Conservation (phyloP, 2,329 filamentous ascomycete genomes). For the Pseudocercospora eumusae region DNA sequence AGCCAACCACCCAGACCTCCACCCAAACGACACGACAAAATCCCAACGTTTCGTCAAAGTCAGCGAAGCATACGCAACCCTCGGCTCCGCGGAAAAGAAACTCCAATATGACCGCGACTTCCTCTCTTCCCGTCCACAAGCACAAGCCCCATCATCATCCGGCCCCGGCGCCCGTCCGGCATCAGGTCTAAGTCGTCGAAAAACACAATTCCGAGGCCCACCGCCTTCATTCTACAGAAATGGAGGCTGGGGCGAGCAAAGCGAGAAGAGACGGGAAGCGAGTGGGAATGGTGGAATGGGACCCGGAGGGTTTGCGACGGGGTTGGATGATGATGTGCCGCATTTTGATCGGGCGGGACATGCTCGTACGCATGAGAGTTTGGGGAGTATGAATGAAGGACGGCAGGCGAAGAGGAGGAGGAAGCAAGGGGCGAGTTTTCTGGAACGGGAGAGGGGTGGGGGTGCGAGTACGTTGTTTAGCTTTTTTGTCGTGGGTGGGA, state of each 20-base stretch:
- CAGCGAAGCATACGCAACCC: slow-evolving; percentile 41
- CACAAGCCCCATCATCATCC: slow-evolving; percentile 35
- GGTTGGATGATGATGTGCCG: slow-evolving; percentile 58
- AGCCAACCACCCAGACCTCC: slow-evolving; percentile 86
- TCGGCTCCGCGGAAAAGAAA: slow-evolving; percentile 66
- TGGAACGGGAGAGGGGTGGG: slow-evolving; percentile 24
- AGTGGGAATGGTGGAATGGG: slow-evolving; percentile 27
- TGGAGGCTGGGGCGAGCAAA: slow-evolving; percentile 73
- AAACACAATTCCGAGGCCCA: slow-evolving; percentile 77
- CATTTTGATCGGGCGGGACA: slow-evolving; percentile 79
- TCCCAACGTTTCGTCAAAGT: slow-evolving; percentile 63
- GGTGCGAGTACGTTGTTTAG: slow-evolving; percentile 35
- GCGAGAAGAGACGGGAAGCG: slow-evolving; percentile 57
- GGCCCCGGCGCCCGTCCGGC: slow-evolving; percentile 72
- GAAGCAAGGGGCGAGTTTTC: slow-evolving; percentile 24
- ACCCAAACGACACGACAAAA: slow-evolving; percentile 72
- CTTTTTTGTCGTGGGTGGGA: slow-evolving; percentile 39
- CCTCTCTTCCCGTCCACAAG: slow-evolving; percentile 43
- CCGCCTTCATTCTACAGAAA: slow-evolving; percentile 85
- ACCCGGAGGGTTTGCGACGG: slow-evolving; percentile 61
- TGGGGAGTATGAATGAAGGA: slow-evolving; percentile 46
- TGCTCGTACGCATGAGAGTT: slow-evolving; percentile 66
- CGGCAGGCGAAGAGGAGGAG: slow-evolving; percentile 29
- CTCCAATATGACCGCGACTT: slow-evolving; percentile 77
- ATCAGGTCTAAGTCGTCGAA: slow-evolving; percentile 74